Evolutionary conservation across 495 filamentous ascomycete species (phyloP), one percentile per base, ranked within the genome.

Genomic region (Penicillium manginii): DNA sequence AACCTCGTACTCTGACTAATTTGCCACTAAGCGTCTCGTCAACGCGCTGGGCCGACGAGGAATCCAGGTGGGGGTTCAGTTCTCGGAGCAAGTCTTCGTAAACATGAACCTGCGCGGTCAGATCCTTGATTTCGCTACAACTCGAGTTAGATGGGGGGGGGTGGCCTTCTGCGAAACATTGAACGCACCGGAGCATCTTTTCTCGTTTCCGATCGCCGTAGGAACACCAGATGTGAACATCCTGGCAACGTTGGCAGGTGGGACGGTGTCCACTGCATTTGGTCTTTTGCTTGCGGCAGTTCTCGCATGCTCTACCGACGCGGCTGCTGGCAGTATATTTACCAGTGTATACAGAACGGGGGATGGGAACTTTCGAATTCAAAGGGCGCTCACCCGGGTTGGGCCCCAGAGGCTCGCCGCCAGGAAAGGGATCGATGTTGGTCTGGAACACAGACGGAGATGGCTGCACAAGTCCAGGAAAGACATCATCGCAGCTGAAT

Each of bases 271-370:
- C 84, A 58, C 78, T 85, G 66, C 84, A 86, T 68, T 86, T 87
- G 59, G 83, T 81, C 62, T 88, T 88, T 60, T 88, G 81, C 54
- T 90, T 86, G 11, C 88, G 79, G 73, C 88, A 91, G 40, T 86
- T 87, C 81, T 88, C 89, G 68, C 88, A 91, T 2, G 88, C 88
- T 50, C 74, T 77, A 57, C 75, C 75, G 47, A 80, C 76, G 19
- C 80, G 74, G 45, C 72, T 72, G 23, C 70, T 73, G 57, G 50
- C 73, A 40, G 68, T 70, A 60, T 62, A 65, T 48, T 51, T 62
- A 59, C 52, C 64, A 15, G 68, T 35, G 32, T 63, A 69, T 2
- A 64, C 43, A 18, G 67, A 67, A 31, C 77, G 67, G 26, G 76
- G 74, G 12, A 78, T 79, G 17, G 69, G 55, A 3, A 79, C 73